Base-by-base conservation (phyloP, 139 green algal species). In the Eudorina sp. region DNA sequence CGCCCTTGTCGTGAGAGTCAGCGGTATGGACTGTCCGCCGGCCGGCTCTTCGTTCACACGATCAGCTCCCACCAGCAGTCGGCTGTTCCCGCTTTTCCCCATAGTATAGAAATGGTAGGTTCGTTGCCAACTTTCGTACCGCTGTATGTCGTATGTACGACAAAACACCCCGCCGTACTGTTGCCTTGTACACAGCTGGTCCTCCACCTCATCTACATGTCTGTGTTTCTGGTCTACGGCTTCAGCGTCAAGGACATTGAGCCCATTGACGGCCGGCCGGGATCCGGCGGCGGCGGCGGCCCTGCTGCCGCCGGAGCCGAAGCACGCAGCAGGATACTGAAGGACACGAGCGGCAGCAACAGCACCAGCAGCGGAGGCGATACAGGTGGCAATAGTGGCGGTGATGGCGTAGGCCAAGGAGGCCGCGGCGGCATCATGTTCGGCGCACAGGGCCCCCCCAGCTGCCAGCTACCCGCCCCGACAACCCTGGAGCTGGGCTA, bases 131-230 rank as follows among this genome's bases (percentile, higher is more conserved):
- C n/a, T 21, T 9, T 29, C 19, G 58, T 6, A 69, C 6, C 18
- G 16, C 19, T 69, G 58, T 21, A 34, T 69, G 23, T 69, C 27
- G 6, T 9, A n/a, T 73, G 64, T n/a, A 73, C 64, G n/a, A 45
- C 18, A n/a, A 23, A 43, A 73, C n/a, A 43, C 64, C n/a, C 64
- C 27, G 43, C 29, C 9, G 5, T 73, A 43, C 7, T 19, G 6
- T 45, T 41, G n/a, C 16, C 2, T 11, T 18, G 23, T 29, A 11
- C 68, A 23, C 77, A 85, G 82, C 53, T 88, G 25, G 34, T 88
- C 9, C 34, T 76, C 14, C 82, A 88, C 64, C 21, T 79, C 11
- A 11, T 27, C 19, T 88, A 88, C 82, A 88, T 69, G 46, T 64
- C 0, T 2, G 2, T 69, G 3, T 79, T 88, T 46, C 18, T 88